Evolutionary conservation across 176 grass and related monocot species (phyloP).

Genomic region (Alloteropsis semialata): DNA sequence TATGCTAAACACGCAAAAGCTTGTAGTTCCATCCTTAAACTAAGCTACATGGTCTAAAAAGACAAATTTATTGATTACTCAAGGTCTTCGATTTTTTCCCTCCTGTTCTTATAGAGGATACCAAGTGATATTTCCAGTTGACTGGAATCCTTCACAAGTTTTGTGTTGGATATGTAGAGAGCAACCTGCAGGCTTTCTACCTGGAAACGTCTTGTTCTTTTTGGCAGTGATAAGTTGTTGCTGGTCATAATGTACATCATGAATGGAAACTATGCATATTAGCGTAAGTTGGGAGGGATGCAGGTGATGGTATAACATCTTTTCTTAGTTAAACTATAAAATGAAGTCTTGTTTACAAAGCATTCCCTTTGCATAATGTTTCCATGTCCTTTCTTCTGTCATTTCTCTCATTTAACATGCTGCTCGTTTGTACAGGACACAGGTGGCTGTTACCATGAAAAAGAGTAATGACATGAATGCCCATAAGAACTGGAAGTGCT

Average conservation of each 20-base stretch:
- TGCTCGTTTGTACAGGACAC: conserved; percentile 19
- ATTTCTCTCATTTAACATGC: conserved; percentile 28
- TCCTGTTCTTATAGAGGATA: conserved; percentile 22
- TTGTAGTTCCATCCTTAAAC: conserved; percentile 8
- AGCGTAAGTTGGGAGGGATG: not conserved
- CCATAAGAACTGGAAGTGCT: conserved; percentile 10
- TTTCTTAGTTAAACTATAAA: not conserved
- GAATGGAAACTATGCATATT: not conserved
- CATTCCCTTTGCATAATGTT: not conserved
- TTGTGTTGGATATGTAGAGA: conserved; percentile 29
- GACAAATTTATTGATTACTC: not conserved
- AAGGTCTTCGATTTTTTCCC: not conserved
- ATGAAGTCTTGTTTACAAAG: not conserved
- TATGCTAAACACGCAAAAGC: not conserved
- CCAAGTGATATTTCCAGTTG: not conserved
- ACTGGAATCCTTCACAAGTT: not conserved
- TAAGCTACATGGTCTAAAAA: conserved; percentile 2
- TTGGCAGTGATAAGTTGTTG: conserved; percentile 3
- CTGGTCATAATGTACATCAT: not conserved
- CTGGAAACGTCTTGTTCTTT: conserved; percentile 24
- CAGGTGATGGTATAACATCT: not conserved
- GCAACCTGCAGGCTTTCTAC: not conserved
- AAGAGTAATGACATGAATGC: conserved; percentile 14
- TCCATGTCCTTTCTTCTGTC: conserved; percentile 1
- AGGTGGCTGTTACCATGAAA: conserved; percentile 14